Evolutionary conservation across 208 protist species (phyloP).

Genomic region (Leptomonas pyrrhocoris): DNA sequence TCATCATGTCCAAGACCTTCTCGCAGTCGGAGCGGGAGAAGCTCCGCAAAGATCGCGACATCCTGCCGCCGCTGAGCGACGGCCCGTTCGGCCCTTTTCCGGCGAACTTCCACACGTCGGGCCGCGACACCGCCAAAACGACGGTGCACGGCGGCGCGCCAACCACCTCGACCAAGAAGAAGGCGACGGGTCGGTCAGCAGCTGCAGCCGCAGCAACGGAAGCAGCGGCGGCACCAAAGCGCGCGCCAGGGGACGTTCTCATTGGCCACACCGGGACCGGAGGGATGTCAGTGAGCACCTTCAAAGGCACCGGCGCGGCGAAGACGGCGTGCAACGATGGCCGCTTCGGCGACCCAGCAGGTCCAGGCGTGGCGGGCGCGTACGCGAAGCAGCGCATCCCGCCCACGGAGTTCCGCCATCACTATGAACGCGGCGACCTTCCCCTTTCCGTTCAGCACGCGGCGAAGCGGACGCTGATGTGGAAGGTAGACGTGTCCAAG

Average conservation of each 20-base stretch:
- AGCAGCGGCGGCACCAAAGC: conserved; percentile 12
- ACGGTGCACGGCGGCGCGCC: conserved; percentile 32
- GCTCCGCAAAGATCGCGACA: conserved; percentile 65
- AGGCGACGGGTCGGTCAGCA: not conserved
- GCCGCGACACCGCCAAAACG: conserved; percentile 41
- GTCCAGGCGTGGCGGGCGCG: conserved; percentile 75
- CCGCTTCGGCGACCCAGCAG: conserved; percentile 74
- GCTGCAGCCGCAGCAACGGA: not conserved
- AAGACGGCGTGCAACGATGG: conserved; percentile 56
- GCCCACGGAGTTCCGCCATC: conserved; percentile 96
- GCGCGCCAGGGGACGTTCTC: conserved; percentile 37
- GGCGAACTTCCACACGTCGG: conserved; percentile 27
- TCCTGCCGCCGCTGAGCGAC: conserved; percentile 78
- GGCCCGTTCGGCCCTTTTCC: conserved; percentile 89
- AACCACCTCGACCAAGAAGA: conserved; percentile 30
- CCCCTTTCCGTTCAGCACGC: conserved; percentile 96
- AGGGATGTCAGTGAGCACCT: conserved; percentile 85
- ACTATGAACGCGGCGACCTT: conserved; percentile 98
- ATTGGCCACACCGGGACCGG: conserved; percentile 81
- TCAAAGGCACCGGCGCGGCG: conserved; percentile 54
- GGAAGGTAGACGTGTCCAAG: conserved; percentile 97
- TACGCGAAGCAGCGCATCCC: conserved; percentile 75
- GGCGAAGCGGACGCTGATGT: conserved; percentile 93
- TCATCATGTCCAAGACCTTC: conserved; percentile 54
- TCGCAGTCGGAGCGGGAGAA: conserved; percentile 59